A percentile compares a stretch with the other conserved stretches of the same genome.
phyloP scores from a whole-genome alignment of 2,329 filamentous ascomycete genomes.

The Beauveria asiatica region DNA sequence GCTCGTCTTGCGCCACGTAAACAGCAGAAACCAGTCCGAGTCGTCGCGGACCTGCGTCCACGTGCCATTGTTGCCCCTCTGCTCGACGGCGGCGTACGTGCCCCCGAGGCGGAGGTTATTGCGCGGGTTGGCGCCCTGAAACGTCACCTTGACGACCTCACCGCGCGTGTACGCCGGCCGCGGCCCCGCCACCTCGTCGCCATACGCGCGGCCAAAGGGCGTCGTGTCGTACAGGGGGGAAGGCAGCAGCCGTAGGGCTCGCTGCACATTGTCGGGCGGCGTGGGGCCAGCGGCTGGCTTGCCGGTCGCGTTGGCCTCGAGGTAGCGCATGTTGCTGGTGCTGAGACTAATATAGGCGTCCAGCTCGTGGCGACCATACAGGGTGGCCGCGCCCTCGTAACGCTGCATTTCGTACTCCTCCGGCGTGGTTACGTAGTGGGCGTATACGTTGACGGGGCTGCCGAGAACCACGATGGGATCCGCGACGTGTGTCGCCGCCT shows the following conservation, averaged over 20 bases:
- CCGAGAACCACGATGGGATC: constrained; percentile 71
- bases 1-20: constrained; percentile 67
- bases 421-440: constrained; percentile 69
- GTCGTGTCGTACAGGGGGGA: constrained; percentile 66
- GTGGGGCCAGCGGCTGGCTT: constrained; percentile 43
- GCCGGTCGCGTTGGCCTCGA: constrained; percentile 27
- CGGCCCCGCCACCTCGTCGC: constrained; percentile 52
- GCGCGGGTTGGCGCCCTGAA: constrained; percentile 81
- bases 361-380: constrained; percentile 76
- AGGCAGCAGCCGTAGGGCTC: constrained; percentile 68
- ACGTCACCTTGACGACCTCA: constrained; percentile 54
- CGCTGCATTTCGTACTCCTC: constrained; percentile 80
- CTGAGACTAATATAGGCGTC: constrained; percentile 84
- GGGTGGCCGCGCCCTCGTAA: constrained; percentile 90
- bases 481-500: constrained; percentile 40
- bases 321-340: constrained; percentile 45
- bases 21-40: constrained; percentile 75
- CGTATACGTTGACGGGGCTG: constrained; percentile 82
- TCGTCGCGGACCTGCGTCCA: constrained; percentile 69
- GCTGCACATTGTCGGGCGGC: constrained; percentile 70
- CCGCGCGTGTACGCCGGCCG: constrained; percentile 49
- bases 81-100: constrained; percentile 72
- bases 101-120: constrained; percentile 74
- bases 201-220: constrained; percentile 60
- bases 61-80: constrained; percentile 29